These are phyloP conservation scores for Chenopodium suecicum DNA, from an alignment of 148 eudicot species.

Conservation along the genomic window DNA sequence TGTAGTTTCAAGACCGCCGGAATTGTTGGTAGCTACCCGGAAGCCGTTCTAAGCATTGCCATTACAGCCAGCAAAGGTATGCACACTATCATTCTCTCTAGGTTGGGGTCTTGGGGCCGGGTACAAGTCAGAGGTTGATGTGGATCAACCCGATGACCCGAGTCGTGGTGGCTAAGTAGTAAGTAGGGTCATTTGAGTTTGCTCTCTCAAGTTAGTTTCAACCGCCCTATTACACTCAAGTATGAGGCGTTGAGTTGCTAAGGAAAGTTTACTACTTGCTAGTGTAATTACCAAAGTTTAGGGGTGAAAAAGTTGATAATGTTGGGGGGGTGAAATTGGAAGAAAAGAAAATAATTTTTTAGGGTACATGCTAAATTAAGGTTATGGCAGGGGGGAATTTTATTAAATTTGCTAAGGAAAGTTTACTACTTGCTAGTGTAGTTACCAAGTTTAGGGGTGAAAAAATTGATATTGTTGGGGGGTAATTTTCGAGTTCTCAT, in stretches of 20 bases:
- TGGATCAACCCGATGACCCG: slow-evolving; percentile 11
- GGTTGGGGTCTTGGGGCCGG: not conserved
- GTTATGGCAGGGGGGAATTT: too few species aligned
- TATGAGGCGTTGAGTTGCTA: slow-evolving; percentile 64
- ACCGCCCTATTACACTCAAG: slow-evolving; percentile 69
- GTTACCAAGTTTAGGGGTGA: not conserved
- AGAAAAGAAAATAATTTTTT: too few species aligned
- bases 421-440: not conserved
- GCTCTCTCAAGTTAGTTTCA: slow-evolving; percentile 73
- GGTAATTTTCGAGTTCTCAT: not conserved
- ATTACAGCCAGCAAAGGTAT: too few species aligned
- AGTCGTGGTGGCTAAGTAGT: slow-evolving; percentile 5
- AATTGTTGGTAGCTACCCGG: too few species aligned
- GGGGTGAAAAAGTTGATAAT: not conserved
- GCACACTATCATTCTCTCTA: too few species aligned
- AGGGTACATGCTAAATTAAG: too few species aligned
- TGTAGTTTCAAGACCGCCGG: too few species aligned
- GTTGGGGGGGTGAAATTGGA: too few species aligned
- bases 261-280: not conserved
- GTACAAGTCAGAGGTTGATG: not conserved
- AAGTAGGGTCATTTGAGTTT: slow-evolving; percentile 35
- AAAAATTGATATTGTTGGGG: not conserved
- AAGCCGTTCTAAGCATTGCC: too few species aligned
- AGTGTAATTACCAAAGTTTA: not conserved
- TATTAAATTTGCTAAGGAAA: slow-evolving; percentile 38